Evolutionary conservation across 129 eudicot species (phyloP).

Genomic region (Artemisia argyi): DNA sequence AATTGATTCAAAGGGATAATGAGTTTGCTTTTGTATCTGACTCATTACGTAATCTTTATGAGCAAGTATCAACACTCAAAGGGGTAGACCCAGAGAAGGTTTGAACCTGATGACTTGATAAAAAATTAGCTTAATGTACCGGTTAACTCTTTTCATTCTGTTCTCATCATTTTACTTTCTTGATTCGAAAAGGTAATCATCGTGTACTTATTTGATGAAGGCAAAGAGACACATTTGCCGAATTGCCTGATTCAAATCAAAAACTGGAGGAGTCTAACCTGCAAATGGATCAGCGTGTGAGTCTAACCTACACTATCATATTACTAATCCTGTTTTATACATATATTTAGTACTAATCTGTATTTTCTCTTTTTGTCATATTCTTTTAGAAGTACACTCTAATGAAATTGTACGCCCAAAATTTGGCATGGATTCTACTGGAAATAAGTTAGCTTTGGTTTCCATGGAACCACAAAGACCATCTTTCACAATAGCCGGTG

Average conservation of each 20-base stretch:
- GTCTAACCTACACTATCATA: constrained; percentile 20
- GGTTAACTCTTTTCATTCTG: not conserved
- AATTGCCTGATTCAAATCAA: constrained; percentile 36
- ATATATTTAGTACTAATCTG: not conserved
- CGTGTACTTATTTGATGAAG: constrained; percentile 79
- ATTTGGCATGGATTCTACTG: constrained; percentile 45
- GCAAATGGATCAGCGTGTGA: constrained; percentile 89
- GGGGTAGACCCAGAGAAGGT: constrained; percentile 58
- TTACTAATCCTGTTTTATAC: not conserved
- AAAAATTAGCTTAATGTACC: not conserved
- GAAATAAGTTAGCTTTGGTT: constrained; percentile 83
- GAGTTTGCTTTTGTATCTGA: constrained; percentile 39
- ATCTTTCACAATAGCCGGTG: constrained; percentile 83
- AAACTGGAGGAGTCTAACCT: constrained; percentile 75
- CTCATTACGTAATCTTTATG: constrained; percentile 60
- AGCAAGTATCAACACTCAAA: constrained; percentile 58
- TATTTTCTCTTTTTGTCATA: constrained; percentile 38
- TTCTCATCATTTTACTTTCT: not conserved
- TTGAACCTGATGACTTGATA: not conserved
- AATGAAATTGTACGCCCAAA: constrained; percentile 29
- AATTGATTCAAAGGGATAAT: not conserved
- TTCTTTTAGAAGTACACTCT: constrained; percentile 58
- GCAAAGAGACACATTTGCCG: constrained; percentile 40
- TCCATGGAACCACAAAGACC: constrained; percentile 86
- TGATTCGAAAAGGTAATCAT: constrained; percentile 49